These are phyloP conservation scores for Quillaja saponaria DNA, from an alignment of 306 rosid species.

Conservation along the genomic window DNA sequence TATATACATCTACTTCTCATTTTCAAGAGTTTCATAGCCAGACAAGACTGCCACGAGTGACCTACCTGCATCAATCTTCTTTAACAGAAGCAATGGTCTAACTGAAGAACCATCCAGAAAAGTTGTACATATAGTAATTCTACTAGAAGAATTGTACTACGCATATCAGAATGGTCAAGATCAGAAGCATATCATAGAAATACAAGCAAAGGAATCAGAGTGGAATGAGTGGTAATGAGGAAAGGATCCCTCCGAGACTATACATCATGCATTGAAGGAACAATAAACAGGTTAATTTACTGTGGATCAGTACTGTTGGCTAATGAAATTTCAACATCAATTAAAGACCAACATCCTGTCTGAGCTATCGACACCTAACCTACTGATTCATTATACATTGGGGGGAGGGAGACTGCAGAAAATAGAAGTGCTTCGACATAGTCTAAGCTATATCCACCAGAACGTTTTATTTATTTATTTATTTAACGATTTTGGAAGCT, in stretches of 20 bases:
- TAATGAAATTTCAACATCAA: conserved; percentile 10
- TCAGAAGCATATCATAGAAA: neutral
- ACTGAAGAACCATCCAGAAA: neutral
- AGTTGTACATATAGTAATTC: neutral
- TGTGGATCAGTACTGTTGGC: neutral
- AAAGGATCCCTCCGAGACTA: conserved; percentile 15
- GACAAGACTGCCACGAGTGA: neutral
- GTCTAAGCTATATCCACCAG: too few species aligned
- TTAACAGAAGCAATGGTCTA: neutral
- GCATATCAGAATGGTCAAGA: neutral
- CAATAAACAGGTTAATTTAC: conserved; percentile 23
- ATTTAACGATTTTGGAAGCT: too few species aligned
- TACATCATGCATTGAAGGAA: conserved; percentile 20
- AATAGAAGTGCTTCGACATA: too few species aligned
- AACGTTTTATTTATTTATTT: too few species aligned
- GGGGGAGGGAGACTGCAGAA: too few species aligned
- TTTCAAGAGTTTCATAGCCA: neutral
- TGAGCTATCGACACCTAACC: neutral
- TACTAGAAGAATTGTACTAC: neutral
- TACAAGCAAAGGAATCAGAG: neutral
- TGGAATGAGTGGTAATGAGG: conserved; percentile 26
- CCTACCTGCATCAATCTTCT: too few species aligned
- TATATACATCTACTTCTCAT: too few species aligned
- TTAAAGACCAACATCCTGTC: conserved; percentile 1
- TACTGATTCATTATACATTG: neutral